These are phyloP conservation scores for Kwoniella europaea DNA, from an alignment of 768 basidiomycete genomes.

Conservation along the genomic window DNA sequence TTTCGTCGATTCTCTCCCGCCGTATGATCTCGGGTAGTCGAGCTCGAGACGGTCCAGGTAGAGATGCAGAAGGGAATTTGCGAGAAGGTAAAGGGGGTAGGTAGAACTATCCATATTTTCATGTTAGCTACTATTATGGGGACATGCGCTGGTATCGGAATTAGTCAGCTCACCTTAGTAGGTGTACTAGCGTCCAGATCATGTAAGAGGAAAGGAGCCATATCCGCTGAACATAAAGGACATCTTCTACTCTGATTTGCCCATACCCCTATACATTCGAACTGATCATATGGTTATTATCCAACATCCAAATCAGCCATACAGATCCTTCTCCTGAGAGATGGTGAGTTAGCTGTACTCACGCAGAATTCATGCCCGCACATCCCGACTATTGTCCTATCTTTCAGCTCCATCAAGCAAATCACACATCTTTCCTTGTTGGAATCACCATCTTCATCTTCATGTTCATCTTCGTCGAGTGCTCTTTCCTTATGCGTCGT, in stretches of 20 bases:
- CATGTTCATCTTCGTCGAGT: conserved; percentile 31
- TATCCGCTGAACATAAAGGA: conserved; percentile 50
- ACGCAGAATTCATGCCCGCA: conserved; percentile 90
- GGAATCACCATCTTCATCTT: conserved; percentile 61
- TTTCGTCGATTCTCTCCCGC: conserved; percentile 59
- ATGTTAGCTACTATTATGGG: not conserved
- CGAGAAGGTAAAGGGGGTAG: conserved; percentile 65
- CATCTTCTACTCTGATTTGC: conserved; percentile 60
- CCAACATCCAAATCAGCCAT: not conserved
- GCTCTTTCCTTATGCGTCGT: not conserved
- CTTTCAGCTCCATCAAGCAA: conserved; percentile 76
- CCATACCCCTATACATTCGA: conserved; percentile 87
- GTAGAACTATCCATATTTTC: conserved; percentile 63
- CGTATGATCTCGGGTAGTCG: conserved; percentile 25
- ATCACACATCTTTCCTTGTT: conserved; percentile 74
- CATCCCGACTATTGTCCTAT: conserved; percentile 78
- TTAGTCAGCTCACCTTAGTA: conserved; percentile 41
- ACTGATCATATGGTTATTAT: conserved; percentile 54
- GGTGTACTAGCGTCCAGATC: conserved; percentile 48
- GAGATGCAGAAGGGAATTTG: conserved; percentile 28
- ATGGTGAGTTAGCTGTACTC: conserved; percentile 22
- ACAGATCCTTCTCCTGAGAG: not conserved
- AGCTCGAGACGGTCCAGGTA: conserved; percentile 35
- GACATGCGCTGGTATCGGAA: not conserved
- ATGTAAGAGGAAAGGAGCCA: conserved; percentile 53